These are phyloP conservation scores for Picochlorum sp. DNA, from an alignment of 139 green algal genomes.

Conservation along the genomic window DNA sequence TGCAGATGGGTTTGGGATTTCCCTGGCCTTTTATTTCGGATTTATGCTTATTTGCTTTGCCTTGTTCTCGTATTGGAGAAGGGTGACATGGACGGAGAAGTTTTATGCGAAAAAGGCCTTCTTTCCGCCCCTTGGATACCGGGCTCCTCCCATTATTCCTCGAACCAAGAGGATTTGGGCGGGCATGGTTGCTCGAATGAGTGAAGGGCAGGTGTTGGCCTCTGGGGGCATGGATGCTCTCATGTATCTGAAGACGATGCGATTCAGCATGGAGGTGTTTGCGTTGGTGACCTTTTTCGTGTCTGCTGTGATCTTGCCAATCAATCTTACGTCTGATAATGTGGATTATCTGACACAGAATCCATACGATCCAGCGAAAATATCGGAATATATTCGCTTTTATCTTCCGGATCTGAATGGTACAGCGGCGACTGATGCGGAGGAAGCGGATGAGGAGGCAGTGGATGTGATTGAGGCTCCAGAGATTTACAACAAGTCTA, in stretches of 20 bases:
- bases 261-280: constrained; percentile 2
- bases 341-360: background rate
- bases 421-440: background rate
- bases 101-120: background rate
- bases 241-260: constrained; percentile 2
- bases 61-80: background rate
- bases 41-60: background rate
- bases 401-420: background rate
- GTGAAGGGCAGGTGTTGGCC: background rate
- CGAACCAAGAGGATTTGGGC: background rate
- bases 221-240: constrained; percentile 3
- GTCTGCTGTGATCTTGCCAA: constrained; percentile 2
- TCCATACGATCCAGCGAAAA: background rate
- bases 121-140: background rate
- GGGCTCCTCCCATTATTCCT: background rate
- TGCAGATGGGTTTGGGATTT: constrained; percentile 5
- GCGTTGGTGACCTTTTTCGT: background rate
- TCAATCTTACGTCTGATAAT: background rate
- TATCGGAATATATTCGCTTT: background rate
- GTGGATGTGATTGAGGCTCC: constrained; percentile 5
- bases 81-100: background rate
- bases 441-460: background rate
- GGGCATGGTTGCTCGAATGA: background rate
- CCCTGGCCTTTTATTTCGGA: background rate
- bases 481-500: constrained; percentile 26